Percentiles rank a stretch among this genome's conserved stretches.
phyloP scores from a whole-genome alignment of 805 yeast species.

The Cyberlindnera nakhonratchasimensis region DNA sequence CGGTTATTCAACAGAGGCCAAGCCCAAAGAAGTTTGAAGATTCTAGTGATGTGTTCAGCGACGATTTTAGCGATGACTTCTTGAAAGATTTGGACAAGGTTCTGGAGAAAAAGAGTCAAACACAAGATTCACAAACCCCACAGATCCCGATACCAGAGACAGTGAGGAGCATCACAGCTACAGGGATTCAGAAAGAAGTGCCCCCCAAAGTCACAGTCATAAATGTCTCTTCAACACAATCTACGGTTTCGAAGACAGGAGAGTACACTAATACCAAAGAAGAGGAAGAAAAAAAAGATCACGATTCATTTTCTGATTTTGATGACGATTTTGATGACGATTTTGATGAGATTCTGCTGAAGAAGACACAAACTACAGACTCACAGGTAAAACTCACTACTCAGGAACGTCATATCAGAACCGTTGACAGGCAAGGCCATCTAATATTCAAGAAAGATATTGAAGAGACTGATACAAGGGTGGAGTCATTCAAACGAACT shows the following conservation, averaged over 20 bases:
- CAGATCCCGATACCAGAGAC: neutral
- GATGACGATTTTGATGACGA: slow-evolving; percentile 20
- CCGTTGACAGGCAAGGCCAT: slow-evolving; percentile 23
- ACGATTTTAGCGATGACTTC: slow-evolving; percentile 28
- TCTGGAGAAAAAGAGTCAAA: slow-evolving; percentile 4
- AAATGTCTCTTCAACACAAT: too few species aligned
- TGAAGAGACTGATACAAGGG: slow-evolving; percentile 20
- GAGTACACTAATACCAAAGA: neutral
- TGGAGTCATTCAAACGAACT: slow-evolving; percentile 10
- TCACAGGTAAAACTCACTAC: slow-evolving; percentile 15
- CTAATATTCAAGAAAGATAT: slow-evolving; percentile 25
- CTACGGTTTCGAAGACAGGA: neutral
- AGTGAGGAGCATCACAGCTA: neutral
- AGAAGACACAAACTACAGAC: slow-evolving; percentile 11
- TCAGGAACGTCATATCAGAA: slow-evolving; percentile 21
- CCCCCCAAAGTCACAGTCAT: neutral
- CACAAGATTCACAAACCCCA: neutral
- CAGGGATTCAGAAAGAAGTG: neutral
- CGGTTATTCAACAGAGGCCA: neutral
- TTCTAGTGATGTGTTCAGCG: slow-evolving; percentile 24
- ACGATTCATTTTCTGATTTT: slow-evolving; percentile 12
- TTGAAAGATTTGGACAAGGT: slow-evolving; percentile 16
- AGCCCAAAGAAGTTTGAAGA: slow-evolving; percentile 14
- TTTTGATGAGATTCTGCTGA: slow-evolving; percentile 16
- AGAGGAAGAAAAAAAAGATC: slow-evolving; percentile 11